Evolutionary conservation across 176 grass and related monocot genomes (phyloP), one percentile per base, ranked within the genome.

Genomic region (Guadua angustifolia): DNA sequence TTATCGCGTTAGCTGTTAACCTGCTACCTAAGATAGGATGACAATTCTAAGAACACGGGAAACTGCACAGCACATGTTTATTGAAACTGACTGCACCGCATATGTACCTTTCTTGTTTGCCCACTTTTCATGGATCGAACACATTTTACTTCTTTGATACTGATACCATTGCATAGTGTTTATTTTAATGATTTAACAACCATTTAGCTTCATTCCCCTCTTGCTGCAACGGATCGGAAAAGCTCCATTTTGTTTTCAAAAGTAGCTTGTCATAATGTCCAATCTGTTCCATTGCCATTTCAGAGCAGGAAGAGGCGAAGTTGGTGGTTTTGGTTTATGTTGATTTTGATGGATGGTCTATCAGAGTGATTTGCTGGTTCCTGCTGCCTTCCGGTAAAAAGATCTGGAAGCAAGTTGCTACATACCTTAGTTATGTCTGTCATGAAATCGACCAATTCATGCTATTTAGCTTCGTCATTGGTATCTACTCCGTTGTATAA

Each of bases 401-500:
- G 45, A 21, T 29, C 47, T 56, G 8, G 35, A 18, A 29, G 52
- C 71, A 89, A 89, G 62, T 71, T 78, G 78, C 57, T 77, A 6
- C 47, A 29, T 86, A 82, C 21, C 71, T 12, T 86, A 67, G 49
- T 58, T 42, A 74, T 88, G 73, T 17, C 36, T 82, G 66, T 57
- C 71, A 77, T 76, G 64, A 70, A 74, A 71, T 80, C 21, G 67
- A 72, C 56, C 57, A 86, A 65, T 46, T 52, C 53, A 15, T 73
- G 25, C 32, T 62, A 14, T 17, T 26, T 62, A 58, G 21, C 45
- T 77, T 90, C n/a, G 29, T 25, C 73, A 36, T 90, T 42, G 83
- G 72, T 82, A 86, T 82, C 78, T 77, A 44, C 78, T 72, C 88
- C 65, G 7, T 5, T 82, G 78, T 86, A 89, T 66, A 86, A 51